A percentile compares a stretch with the other conserved stretches of the same genome.
Conservation (phyloP, 257 asterid genomes). For the Solanum virginianum region DNA sequence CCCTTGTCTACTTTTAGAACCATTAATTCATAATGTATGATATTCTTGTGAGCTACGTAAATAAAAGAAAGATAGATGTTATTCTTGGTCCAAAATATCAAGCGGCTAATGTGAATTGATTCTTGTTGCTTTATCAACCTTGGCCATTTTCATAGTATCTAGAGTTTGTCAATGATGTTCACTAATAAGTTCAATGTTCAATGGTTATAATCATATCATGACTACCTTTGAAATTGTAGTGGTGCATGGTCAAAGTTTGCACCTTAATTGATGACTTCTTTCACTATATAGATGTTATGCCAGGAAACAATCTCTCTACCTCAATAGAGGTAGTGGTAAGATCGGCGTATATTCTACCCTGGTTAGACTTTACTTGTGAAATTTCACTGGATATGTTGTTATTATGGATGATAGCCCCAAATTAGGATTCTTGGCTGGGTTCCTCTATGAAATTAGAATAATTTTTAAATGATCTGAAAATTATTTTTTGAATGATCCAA, state of each 20-base stretch:
- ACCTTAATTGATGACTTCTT: not conserved
- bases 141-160: not conserved
- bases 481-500: not conserved
- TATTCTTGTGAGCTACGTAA: not conserved
- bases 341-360: too few relatives aligned
- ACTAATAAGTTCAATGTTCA: not conserved
- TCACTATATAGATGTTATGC: not conserved
- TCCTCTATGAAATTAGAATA: not conserved
- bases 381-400: too few relatives aligned
- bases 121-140: not conserved
- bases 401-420: not conserved
- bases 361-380: accelerated
- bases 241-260: not conserved
- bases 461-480: not conserved
- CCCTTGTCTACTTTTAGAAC: not conserved
- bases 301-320: too few relatives aligned
- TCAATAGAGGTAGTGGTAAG: too few relatives aligned
- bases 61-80: not conserved
- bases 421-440: not conserved
- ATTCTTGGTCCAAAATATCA: not conserved
- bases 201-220: not conserved
- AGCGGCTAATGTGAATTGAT: not conserved
- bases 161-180: not conserved
- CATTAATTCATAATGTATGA: not conserved
- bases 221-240: not conserved